These are phyloP conservation scores for Kockovaella imperatae DNA, from an alignment of 768 basidiomycete species.

Conservation along the genomic window DNA sequence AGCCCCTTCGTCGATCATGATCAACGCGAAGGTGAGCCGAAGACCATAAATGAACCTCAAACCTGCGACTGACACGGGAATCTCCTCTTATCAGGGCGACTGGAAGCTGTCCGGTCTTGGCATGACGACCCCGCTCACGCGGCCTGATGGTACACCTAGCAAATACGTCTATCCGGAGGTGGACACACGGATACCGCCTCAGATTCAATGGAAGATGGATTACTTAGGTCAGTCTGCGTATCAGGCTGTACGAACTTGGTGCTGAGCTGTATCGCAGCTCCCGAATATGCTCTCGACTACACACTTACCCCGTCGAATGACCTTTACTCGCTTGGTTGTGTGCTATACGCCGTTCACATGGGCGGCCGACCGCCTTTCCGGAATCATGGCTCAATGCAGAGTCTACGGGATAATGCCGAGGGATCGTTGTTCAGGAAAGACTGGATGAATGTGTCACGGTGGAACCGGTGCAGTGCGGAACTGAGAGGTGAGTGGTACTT, in stretches of 20 bases:
- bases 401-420: slow-evolving; percentile 44
- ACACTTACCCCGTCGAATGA: slow-evolving; percentile 77
- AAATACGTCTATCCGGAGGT: slow-evolving; percentile 86
- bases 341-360: slow-evolving; percentile 85
- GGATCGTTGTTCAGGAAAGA: slow-evolving; percentile 29
- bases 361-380: slow-evolving; percentile 80
- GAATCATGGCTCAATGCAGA: slow-evolving; percentile 53
- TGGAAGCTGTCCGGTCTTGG: slow-evolving; percentile 95
- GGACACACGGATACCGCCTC: slow-evolving; percentile 68
- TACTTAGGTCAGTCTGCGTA: slow-evolving; percentile 66
- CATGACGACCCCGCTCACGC: slow-evolving; percentile 67
- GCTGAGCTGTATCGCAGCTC: slow-evolving; percentile 52
- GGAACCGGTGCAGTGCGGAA: slow-evolving; percentile 35
- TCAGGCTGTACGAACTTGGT: neutral
- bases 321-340: slow-evolving; percentile 72
- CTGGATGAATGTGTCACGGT: slow-evolving; percentile 36
- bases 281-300: slow-evolving; percentile 90
- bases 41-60: neutral
- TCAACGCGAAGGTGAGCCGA: slow-evolving; percentile 67
- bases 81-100: slow-evolving; percentile 86
- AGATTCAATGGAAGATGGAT: slow-evolving; percentile 85
- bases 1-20: slow-evolving; percentile 73
- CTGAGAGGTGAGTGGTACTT: slow-evolving; percentile 28
- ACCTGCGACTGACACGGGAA: neutral
- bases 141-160: slow-evolving; percentile 62